Conservation (phyloP, 2,329 filamentous ascomycete species). For the Lachnellula subtilissima region DNA sequence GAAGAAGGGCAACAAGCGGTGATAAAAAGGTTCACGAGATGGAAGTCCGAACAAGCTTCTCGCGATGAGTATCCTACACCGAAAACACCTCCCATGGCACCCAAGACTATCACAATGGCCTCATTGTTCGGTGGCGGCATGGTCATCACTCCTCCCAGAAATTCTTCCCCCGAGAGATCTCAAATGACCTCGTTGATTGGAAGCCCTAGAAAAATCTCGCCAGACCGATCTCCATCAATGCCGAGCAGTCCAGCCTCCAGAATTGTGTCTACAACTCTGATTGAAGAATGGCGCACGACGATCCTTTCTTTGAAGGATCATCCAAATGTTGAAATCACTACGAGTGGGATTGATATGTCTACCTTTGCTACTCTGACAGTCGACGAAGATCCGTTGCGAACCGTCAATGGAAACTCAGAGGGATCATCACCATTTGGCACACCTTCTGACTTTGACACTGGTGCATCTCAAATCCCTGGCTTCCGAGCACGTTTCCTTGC, state of each 20-base stretch:
- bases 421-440: constrained; percentile 24
- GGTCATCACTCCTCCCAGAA: constrained; percentile 21
- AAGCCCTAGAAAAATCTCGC: constrained; percentile 14
- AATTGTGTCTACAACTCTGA: constrained; percentile 32
- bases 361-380: constrained; percentile 64
- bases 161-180: constrained; percentile 17
- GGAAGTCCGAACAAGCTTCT: constrained; percentile 33
- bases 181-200: constrained; percentile 24
- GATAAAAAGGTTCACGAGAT: constrained; percentile 55
- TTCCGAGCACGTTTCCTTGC: constrained; percentile 77
- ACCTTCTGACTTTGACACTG: constrained; percentile 19
- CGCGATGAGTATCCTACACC: constrained; percentile 29
- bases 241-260: constrained; percentile 19
- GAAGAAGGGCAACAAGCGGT: constrained; percentile 34
- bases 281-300: constrained; percentile 64
- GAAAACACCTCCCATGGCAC: constrained; percentile 25
- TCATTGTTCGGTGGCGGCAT: constrained; percentile 31
- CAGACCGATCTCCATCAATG: constrained; percentile 23
- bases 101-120: constrained; percentile 22
- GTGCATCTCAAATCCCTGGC: constrained; percentile 67
- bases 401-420: constrained; percentile 44
- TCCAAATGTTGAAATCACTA: constrained; percentile 58
- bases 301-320: constrained; percentile 57
- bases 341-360: constrained; percentile 69
- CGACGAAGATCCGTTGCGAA: constrained; percentile 72